phyloP scores from a whole-genome alignment of 108 stramenopile genomes.

The Nitzschia sp. region DNA sequence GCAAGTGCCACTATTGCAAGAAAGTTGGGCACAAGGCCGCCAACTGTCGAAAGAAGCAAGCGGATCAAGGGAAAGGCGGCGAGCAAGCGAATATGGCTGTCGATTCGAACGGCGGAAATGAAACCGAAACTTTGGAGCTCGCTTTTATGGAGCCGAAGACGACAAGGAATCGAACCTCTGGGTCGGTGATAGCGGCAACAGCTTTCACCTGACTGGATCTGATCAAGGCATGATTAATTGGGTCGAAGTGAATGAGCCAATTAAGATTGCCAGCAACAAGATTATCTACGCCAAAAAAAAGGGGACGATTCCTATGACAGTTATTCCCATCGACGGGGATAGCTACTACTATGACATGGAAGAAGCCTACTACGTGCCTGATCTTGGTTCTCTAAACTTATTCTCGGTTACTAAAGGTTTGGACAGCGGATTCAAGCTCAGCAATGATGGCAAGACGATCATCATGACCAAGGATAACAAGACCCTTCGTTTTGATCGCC shows the following conservation, averaged over 20 bases:
- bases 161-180: background rate
- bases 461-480: background rate
- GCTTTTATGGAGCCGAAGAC: background rate
- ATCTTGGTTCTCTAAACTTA: background rate
- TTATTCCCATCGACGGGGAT: background rate
- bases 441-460: background rate
- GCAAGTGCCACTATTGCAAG: conserved; percentile 16
- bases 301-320: background rate
- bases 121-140: background rate
- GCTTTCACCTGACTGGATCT: background rate
- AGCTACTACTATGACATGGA: background rate
- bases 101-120: background rate
- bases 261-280: background rate
- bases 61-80: background rate
- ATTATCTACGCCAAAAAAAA: background rate
- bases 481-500: background rate
- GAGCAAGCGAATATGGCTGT: background rate
- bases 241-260: background rate
- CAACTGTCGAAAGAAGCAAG: conserved; percentile 10
- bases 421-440: background rate
- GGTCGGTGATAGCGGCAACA: background rate
- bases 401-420: conserved; percentile 6
- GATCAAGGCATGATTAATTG: background rate
- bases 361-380: background rate
- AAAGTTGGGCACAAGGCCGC: conserved; percentile 20